Conservation (phyloP, 768 basidiomycete species). For the Cystobasidium tubakii region DNA sequence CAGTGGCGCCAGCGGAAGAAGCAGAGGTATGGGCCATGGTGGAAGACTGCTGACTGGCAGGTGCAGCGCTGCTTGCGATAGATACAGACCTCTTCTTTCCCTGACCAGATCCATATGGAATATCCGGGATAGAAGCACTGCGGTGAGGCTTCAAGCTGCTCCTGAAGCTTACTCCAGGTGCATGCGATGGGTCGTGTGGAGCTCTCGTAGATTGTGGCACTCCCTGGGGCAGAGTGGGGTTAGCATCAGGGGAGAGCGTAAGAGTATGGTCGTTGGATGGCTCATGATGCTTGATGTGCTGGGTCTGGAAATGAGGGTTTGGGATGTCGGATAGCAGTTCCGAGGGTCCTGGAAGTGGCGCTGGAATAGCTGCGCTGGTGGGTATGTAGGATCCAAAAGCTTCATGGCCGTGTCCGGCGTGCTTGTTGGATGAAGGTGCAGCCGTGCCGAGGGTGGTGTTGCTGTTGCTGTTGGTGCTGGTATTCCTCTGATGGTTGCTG, state of each 20-base stretch:
- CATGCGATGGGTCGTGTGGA: slow-evolving; percentile 18
- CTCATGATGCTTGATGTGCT: neutral
- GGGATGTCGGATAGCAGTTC: slow-evolving; percentile 11
- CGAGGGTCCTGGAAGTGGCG: slow-evolving; percentile 15
- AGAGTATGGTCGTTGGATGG: neutral
- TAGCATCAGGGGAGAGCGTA: slow-evolving; percentile 1
- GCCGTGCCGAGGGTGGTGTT: neutral
- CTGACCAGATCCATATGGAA: slow-evolving; percentile 26
- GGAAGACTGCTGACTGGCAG: neutral
- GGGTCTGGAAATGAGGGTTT: slow-evolving; percentile 3
- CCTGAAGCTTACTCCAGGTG: slow-evolving; percentile 29
- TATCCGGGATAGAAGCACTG: slow-evolving; percentile 17
- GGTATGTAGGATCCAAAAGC: slow-evolving; percentile 5
- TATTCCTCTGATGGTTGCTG: neutral
- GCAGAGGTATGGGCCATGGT: neutral
- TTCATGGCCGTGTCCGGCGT: neutral
- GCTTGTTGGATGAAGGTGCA: slow-evolving; percentile 7
- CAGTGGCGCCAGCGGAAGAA: neutral
- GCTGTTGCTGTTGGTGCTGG: slow-evolving; percentile 2
- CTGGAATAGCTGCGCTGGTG: slow-evolving; percentile 11
- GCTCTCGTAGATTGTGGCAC: slow-evolving; percentile 22
- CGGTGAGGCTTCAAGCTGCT: slow-evolving; percentile 19
- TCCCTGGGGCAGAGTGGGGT: neutral
- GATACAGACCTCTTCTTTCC: slow-evolving; percentile 13
- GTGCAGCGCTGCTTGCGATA: neutral